phyloP scores from a whole-genome alignment of 176 grass and related monocot genomes.

The Aechmea fasciata region DNA sequence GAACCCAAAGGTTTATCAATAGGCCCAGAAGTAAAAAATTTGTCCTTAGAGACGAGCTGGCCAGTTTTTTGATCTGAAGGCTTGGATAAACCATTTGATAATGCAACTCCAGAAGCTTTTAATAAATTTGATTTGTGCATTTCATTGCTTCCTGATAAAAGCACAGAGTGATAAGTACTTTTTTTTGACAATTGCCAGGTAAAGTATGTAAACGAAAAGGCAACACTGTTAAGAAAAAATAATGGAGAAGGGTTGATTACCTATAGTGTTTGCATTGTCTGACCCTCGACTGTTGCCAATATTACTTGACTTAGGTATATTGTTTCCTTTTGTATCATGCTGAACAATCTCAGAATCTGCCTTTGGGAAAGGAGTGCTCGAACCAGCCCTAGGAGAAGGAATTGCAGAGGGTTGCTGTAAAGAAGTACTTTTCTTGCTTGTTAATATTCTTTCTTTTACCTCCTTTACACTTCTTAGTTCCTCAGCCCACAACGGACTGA shows the following conservation, averaged over 20 bases:
- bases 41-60: slow-evolving; percentile 10
- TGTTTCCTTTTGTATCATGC: slow-evolving; percentile 24
- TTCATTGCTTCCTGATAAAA: slow-evolving; percentile 49
- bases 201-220: background rate
- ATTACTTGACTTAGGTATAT: slow-evolving; percentile 23
- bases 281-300: slow-evolving; percentile 30
- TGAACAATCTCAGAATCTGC: slow-evolving; percentile 28
- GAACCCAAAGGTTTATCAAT: slow-evolving; percentile 28
- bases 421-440: slow-evolving; percentile 42
- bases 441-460: slow-evolving; percentile 18
- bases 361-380: slow-evolving; percentile 29
- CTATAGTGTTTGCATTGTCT: slow-evolving; percentile 28
- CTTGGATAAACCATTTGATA: slow-evolving; percentile 24
- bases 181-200: background rate
- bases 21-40: background rate
- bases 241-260: slow-evolving; percentile 18
- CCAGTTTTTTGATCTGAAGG: slow-evolving; percentile 15
- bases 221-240: background rate
- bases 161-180: slow-evolving; percentile 20
- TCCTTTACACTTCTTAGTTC: slow-evolving; percentile 37
- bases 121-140: slow-evolving; percentile 43
- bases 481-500: slow-evolving; percentile 27
- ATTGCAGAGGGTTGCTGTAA: slow-evolving; percentile 36
- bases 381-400: slow-evolving; percentile 17
- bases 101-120: slow-evolving; percentile 27